Evolutionary conservation across 306 rosid genomes (phyloP), one percentile per base, ranked within the genome.

Genomic region (Gillenia trifoliata): DNA sequence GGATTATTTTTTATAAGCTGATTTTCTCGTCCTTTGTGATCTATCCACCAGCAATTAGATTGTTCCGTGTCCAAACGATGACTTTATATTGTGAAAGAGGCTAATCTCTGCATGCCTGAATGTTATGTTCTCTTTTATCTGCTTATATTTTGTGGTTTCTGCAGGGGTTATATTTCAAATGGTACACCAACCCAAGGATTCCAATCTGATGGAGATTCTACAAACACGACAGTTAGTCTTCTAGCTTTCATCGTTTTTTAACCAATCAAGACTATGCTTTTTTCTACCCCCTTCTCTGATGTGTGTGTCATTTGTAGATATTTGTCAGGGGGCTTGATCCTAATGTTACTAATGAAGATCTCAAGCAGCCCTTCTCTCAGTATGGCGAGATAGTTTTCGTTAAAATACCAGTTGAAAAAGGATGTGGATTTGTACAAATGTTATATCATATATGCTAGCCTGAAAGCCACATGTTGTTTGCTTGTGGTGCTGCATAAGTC

Each of bases 321-420:
- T 94, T 94, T 88, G 99, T 94, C 61, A 97, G 98, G 81, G 98
- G 98, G 78, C 96, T 94, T 36, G 98, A 94, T 81, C 89, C 98
- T 64, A 87, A 85, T 78, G 97, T 82, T 61, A 83, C 90, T 17
- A 96, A 94, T 73, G 98, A 94, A 74, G 98, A 94, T 79, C 98
- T 94, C 41, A 91, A 88, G 89, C 95, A 91, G 56, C 86, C 94
- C 62, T 94, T 94, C 86, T 86, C 90, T 16, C 89, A 88, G 83
- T 82, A 84, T 47, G 98, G 98, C 62, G 98, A 91, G 85, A 87
- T 94, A 61, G 86, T 86, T 23, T 94, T 97, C 74, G 98, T 94
- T 61, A 94, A 94, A 88, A 94, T 94, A 79, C 98, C 98, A 43
- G 87, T 86, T 36, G 97, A 97, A 80, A 94, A 94, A 80, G 96